These are phyloP conservation scores for Fusarium floridanum DNA, from an alignment of 2,329 filamentous ascomycete species.

Conservation along the genomic window DNA sequence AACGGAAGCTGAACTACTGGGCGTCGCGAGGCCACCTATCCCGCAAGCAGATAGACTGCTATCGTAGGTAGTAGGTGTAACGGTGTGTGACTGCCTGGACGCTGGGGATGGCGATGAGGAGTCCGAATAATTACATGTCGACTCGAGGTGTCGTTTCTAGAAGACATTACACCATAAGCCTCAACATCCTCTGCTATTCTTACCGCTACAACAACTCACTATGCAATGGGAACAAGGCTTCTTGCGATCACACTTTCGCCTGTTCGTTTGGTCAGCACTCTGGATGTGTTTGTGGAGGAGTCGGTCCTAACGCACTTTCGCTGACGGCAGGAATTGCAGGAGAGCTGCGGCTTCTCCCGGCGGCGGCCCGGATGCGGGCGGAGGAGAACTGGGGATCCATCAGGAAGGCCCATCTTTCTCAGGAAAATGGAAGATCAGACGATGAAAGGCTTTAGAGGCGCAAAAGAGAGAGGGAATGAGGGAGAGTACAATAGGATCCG, in stretches of 20 bases:
- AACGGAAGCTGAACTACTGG: neutral
- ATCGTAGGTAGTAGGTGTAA: neutral
- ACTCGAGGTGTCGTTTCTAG: neutral
- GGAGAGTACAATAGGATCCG: too few species aligned
- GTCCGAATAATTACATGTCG: neutral
- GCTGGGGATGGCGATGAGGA: neutral
- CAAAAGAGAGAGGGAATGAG: too few species aligned
- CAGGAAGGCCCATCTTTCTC: neutral
- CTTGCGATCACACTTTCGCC: neutral
- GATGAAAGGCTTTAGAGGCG: too few species aligned
- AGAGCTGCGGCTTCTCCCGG: neutral
- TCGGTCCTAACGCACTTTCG: neutral
- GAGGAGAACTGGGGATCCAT: neutral
- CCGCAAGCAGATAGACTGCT: neutral
- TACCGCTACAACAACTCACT: rapidly evolving
- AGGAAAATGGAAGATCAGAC: too few species aligned
- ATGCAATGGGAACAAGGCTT: neutral
- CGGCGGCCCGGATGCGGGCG: neutral
- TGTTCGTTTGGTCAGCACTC: too few species aligned
- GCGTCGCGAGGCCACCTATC: neutral
- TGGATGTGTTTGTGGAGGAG: neutral
- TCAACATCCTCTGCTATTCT: neutral
- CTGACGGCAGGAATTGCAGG: neutral
- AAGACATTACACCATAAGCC: neutral
- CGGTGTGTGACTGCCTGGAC: neutral